Conservation (phyloP, 2,329 filamentous ascomycete genomes). For the Waltergamsia citrina region DNA sequence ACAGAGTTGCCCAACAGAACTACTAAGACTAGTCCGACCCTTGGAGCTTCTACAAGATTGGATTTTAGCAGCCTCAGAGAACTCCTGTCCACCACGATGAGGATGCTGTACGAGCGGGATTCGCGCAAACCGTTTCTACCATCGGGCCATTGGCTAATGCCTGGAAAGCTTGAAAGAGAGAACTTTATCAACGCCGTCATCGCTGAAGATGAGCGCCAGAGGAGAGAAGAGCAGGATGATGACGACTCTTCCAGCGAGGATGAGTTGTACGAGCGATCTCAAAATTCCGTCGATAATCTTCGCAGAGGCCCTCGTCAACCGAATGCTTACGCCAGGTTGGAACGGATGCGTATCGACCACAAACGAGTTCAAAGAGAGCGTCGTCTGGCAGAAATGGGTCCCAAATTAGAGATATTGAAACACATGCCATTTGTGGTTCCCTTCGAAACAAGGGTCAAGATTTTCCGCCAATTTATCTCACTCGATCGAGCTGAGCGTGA, state of each 20-base stretch:
- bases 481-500: constrained; percentile 44
- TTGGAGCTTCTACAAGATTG: constrained; percentile 26
- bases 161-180: constrained; percentile 74
- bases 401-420: constrained; percentile 80
- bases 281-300: background rate
- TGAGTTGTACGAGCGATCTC: constrained; percentile 8
- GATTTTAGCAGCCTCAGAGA: constrained; percentile 70
- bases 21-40: background rate
- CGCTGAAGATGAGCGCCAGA: constrained; percentile 73
- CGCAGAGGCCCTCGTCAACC: background rate
- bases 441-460: constrained; percentile 81
- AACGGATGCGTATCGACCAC: constrained; percentile 54
- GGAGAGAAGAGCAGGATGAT: constrained; percentile 33
- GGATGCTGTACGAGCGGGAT: constrained; percentile 87
- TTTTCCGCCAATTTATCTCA: constrained; percentile 87
- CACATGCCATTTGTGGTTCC: constrained; percentile 98
- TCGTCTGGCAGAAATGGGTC: constrained; percentile 69
- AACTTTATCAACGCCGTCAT: constrained; percentile 82
- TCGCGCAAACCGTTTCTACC: constrained; percentile 80
- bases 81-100: constrained; percentile 70
- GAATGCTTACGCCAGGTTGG: constrained; percentile 44
- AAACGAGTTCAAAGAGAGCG: constrained; percentile 59
- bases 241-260: constrained; percentile 23
- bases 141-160: constrained; percentile 90
- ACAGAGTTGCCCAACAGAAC: no score